Base-by-base conservation (phyloP, 1,139 yeast genomes). In the Groenewaldozyma auringiensis region DNA sequence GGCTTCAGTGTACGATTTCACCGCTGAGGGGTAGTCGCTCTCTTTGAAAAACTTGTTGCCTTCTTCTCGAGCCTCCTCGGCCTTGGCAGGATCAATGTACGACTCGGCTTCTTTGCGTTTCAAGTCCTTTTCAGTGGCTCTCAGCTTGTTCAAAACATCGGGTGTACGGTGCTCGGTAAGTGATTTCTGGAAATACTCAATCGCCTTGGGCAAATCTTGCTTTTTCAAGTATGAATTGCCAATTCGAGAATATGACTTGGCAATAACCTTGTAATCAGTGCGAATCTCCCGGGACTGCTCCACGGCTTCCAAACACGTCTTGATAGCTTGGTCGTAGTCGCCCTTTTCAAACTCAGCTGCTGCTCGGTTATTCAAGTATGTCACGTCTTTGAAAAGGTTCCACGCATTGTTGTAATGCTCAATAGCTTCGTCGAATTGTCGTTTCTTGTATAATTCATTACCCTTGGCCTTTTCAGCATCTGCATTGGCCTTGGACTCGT, bases 301-400 rank as follows among this genome's bases (percentile, higher is more conserved):
- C 52, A 92, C 76, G 16, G 98, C 97, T 48, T 71, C 69, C 55
- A 78, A 70, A 67, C 96, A 83, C 3, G 97, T 86, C 48, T 74
- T 68, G 54, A 92, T 83, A 35, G 96, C 89, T 14, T 81, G 69
- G 48, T 87, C 95, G 59, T 78, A 86, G 60, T 88, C 96, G 49
- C 94, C 96, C 67, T 89, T 88, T 69, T 94, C 99, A 60, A 69
- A 92, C 67, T 92, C 96, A 25, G 98, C 98, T 46, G 99, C 98
- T 33, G 98, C 94, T 61, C 94, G 80, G 74, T 94, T 94, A 72
- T 92, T 94, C 63, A 94, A 74, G 66, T 84, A 94, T 1, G 98
- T 92, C 60, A 92, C 86, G 62, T 94, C 98, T 61, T 81, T 76
- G 68, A 74, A 70, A 29, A 81, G 65, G 40, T 81, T 83, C 86